These are phyloP conservation scores for Abrus pulchellus DNA, from an alignment of 306 rosid species.

Conservation along the genomic window DNA sequence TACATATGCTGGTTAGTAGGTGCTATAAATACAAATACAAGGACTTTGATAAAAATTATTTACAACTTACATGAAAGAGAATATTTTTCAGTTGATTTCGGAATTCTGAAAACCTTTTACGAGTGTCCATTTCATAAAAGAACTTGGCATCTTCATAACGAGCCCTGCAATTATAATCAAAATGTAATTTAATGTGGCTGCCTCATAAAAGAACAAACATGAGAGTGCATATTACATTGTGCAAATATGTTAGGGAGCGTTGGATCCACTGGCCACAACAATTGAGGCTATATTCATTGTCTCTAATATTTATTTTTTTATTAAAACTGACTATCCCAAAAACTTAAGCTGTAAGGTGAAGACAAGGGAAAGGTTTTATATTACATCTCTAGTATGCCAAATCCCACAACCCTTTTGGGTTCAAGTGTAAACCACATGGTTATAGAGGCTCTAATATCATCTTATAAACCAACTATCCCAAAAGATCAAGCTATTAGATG, in stretches of 20 bases:
- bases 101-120: constrained; percentile 78
- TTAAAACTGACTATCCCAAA: not conserved
- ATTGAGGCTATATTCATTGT: constrained; percentile 29
- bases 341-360: not conserved
- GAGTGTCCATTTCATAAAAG: constrained; percentile 84
- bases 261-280: not conserved
- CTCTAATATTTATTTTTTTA: constrained; percentile 21
- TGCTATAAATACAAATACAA: not conserved
- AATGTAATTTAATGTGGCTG: constrained; percentile 26
- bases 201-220: constrained; percentile 22
- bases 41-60: constrained; percentile 18
- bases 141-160: constrained; percentile 98
- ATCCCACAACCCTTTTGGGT: not conserved
- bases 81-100: constrained; percentile 79
- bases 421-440: not conserved
- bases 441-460: not conserved
- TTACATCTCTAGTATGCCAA: not conserved
- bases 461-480: not conserved
- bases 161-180: constrained; percentile 70
- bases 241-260: not conserved
- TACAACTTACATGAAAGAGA: constrained; percentile 82
- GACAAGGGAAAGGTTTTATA: not conserved
- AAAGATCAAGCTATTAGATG: not conserved
- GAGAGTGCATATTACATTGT: constrained; percentile 24
- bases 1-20: constrained; percentile 9